Evolutionary conservation across 768 basidiomycete species (phyloP), one percentile per base, ranked within the genome.

Genomic region (Boletus coccyginus): DNA sequence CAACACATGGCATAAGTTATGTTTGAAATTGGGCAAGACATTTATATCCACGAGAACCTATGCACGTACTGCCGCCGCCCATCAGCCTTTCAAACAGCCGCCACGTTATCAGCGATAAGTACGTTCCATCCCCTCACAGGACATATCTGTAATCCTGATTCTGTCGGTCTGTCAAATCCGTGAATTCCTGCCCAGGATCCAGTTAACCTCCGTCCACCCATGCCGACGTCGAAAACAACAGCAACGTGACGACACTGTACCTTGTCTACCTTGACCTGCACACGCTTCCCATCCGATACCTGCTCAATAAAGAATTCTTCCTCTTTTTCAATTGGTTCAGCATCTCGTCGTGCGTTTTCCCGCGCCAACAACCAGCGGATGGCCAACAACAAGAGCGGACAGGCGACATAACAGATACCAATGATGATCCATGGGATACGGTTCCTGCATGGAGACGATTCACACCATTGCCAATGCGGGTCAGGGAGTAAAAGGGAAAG

Each of bases 341-440:
- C 64, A 56, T 91, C 87, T 5, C 90, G 78, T 13, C 78, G 75
- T 50, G 75, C 79, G 66, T 92, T 91, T 74, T 91, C 87, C 36
- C 74, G 69, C 4, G 73, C 65, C 39, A 92, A 78, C 31, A 83
- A 41, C 52, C 62, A 71, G 21, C 87, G 83, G 55, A 92, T 81
- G 38, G 66, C 27, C 24, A 84, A 73, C 16, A 80, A 49, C 61
- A 81, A 45, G 13, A 73, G 31, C 44, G 86, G 83, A 68, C 85
- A 85, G 32, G 67, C 56, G 12, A 74, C 57, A 65, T 86, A 85
- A 70, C 86, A 87, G 50, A 84, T 66, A 3, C 86, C 82, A 53
- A 92, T 91, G 62, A 92, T 78, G 50, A 80, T 80, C 90, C 91
- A 92, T 3, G 90, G 90, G 31, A 91, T 68, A 53, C 79, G 85